A percentile compares a stretch with the other conserved stretches of the same genome.
phyloP scores from a whole-genome alignment of 768 basidiomycete genomes.

The Leccinum longicurvipes region DNA sequence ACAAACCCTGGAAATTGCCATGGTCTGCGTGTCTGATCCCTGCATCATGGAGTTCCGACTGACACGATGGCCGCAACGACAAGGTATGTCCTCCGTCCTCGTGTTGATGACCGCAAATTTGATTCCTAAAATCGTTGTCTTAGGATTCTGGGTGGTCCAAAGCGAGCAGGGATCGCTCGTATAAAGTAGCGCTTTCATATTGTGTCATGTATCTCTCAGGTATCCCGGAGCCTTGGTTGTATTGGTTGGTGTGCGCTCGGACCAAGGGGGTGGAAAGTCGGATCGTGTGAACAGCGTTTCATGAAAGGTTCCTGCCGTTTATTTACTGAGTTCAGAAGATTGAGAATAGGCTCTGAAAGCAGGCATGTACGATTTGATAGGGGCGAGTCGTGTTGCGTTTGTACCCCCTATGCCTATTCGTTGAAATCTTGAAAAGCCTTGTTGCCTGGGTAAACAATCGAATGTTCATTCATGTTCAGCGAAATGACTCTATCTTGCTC shows the following conservation, averaged over 20 bases:
- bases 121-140: not conserved
- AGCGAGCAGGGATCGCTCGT: constrained; percentile 9
- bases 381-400: not conserved
- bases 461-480: not conserved
- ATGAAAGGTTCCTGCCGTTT: not conserved
- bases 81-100: constrained; percentile 20
- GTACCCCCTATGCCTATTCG: not conserved
- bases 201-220: not conserved
- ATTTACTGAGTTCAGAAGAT: too few species aligned
- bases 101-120: not conserved
- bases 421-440: not conserved
- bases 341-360: too few species aligned
- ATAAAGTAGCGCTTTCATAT: not conserved
- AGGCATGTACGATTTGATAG: too few species aligned
- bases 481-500: not conserved
- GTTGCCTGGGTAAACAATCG: not conserved
- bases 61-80: constrained; percentile 12
- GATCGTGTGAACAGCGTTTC: not conserved
- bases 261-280: not conserved
- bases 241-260: not conserved
- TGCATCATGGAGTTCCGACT: constrained; percentile 23
- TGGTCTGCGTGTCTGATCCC: constrained; percentile 20
- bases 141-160: constrained; percentile 20
- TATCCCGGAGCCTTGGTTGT: not conserved
- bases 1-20: constrained; percentile 21